These are phyloP conservation scores for Coccomyxa sp. DNA, from an alignment of 139 green algal genomes.

Conservation along the genomic window DNA sequence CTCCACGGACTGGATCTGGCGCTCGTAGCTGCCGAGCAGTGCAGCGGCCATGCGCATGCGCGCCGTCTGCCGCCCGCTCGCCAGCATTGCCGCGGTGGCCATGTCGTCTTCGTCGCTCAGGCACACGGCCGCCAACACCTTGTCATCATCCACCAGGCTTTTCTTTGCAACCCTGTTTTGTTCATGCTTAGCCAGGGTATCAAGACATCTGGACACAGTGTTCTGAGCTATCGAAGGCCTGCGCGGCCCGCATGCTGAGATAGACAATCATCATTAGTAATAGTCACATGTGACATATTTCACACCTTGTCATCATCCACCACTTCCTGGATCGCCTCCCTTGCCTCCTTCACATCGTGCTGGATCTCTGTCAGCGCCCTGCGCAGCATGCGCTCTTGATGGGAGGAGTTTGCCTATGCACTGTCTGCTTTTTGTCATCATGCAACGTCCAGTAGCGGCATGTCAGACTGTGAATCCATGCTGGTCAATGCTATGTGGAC, in stretches of 20 bases:
- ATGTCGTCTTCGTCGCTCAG: constrained; percentile 22
- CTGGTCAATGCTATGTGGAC: too few species aligned
- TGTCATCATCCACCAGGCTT: neutral
- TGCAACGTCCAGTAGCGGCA: too few species aligned
- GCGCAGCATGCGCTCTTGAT: neutral
- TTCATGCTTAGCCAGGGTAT: too few species aligned
- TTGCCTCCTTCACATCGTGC: constrained; percentile 45
- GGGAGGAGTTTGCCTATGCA: too few species aligned
- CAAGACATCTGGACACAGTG: too few species aligned
- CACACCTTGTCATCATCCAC: constrained; percentile 19
- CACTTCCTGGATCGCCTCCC: constrained; percentile 31
- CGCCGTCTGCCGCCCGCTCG: neutral
- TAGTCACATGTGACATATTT: too few species aligned
- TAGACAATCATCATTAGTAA: too few species aligned
- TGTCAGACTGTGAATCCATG: too few species aligned
- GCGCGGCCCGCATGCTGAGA: too few species aligned
- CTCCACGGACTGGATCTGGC: constrained; percentile 29
- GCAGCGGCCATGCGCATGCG: constrained; percentile 38
- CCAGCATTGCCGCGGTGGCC: constrained; percentile 31
- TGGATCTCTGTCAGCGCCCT: constrained; percentile 49
- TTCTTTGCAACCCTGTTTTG: too few species aligned
- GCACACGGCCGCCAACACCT: constrained; percentile 16
- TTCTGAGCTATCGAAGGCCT: too few species aligned
- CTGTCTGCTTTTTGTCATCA: too few species aligned
- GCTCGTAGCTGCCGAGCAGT: constrained; percentile 49